Base-by-base conservation (phyloP, 1,284 basidiomycete species). In the Fistulina hepatica region DNA sequence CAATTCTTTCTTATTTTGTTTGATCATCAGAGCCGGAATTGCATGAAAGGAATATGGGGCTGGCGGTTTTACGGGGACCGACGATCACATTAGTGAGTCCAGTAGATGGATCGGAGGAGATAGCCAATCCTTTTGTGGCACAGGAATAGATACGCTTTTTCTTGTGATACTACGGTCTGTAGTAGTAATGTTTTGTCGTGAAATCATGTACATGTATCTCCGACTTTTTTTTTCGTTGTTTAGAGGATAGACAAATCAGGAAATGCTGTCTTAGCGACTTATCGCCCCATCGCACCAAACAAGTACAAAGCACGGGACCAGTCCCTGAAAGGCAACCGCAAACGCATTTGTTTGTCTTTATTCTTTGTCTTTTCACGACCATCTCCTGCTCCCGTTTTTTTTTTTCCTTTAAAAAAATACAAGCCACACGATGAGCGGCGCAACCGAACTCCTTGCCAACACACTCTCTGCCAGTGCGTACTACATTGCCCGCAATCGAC, bases 41-140 rank as follows among this genome's bases (percentile, higher is more conserved):
- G 28, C 71, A 74, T 47, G 70, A 65, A 16, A 78, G 92, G 34
- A 59, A 65, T 6, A 64, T 95, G 3, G 92, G 92, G 11, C 65
- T 97, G 13, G 84, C 81, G 5, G 92, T 97, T 27, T 73, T 94
- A 15, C 72, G 92, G 36, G 92, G 92, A 11, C 92, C 92, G 1
- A 93, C 91, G 42, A 82, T 97, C 51, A 91, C 89, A 0, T 71
- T 97, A 5, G 70, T 95, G 44, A 92, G 85, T 54, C 92, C 92
- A 1, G 84, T 92, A 9, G 92, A 97, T 51, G 92, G 92, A 41
- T 90, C 77, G 37, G 86, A 88, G 57, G 86, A 90, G 56, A 90
- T 90, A 41, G 78, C 81, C 10, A 90, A 90, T 54, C 86, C 86
- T 2, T 90, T 90, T 62, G 49, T 73, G 25, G 55, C 57, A 4